Base-by-base conservation (phyloP, 169 alveolate genomes). In the Cryptosporidium felis region DNA sequence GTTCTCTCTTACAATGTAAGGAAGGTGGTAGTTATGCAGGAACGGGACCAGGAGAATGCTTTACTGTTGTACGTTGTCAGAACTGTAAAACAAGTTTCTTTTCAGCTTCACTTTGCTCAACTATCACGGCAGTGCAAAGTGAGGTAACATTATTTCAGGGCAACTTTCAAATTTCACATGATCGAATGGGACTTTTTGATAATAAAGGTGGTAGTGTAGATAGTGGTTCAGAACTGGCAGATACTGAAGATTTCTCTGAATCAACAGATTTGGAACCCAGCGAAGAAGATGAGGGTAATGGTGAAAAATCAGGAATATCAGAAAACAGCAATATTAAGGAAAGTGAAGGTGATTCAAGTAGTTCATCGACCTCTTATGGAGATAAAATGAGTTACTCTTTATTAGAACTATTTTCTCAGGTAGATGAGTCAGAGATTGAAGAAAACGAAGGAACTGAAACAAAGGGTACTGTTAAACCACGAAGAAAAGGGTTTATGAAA, bases 91-190 rank as follows among this genome's bases (percentile, higher is more conserved):
- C 85, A 4, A 26, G 23, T 26, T 8, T 3, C 9, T 14, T 9
- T 3, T 32, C 42, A 18, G 10, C 21, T 0, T 23, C 74, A 8
- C 56, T 38, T 53, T 74, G 85, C 36, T 74, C 85, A 8, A 40
- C 5, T 23, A 53, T 74, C 9, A 56, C 66, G 6, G 18, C 66
- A 9, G 12, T 74, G 8, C 8, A 0, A 18, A 9, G 26, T 30
- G 85, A 74, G 36, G 0, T 74, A 6, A 74, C 85, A 21, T 12
- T 74, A 14, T 74, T 53, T 74, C 36, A 36, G 21, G 85, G 85
- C 6, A 38, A 5, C 56, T 45, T 51, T 18, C 16, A 74, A 21
- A 1, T 23, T 26, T 26, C 63, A 10, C 26, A 21, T 5, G 32
- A 8, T 2, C 45, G 63, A n/a, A 6, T 38, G 2, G 80, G 40